Base-by-base conservation (phyloP, 2,329 filamentous ascomycete genomes). In the Diaporthe australafricana region DNA sequence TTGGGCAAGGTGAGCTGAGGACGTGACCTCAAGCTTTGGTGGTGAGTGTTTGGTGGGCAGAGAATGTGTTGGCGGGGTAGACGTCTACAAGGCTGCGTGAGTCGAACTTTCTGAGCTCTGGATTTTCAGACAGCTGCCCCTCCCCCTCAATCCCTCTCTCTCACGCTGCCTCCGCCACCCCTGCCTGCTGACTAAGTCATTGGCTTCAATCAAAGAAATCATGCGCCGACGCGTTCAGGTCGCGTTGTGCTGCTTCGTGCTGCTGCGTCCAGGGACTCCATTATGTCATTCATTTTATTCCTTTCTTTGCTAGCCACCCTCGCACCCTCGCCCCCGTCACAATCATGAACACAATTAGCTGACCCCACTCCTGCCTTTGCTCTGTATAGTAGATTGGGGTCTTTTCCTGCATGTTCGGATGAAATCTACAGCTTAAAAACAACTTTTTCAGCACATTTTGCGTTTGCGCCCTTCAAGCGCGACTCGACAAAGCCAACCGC, bases 1-100 rank as follows among this genome's bases (percentile, higher is more conserved):
- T 83, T 86, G 80, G 80, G 75, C 68, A 70, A 66, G 27, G 42
- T 71, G 72, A 53, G 72, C 56, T 75, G 73, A 63, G 56, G 55
- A 45, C 50, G 50, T 32, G 52, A 42, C 70, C 65, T 74, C 40
- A 35, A 48, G 25, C 42, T 60, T 68, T 27, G 17, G 57, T 56
- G 55, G 53, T 32, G 42, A 35, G 30, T 57, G 63, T 25, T 35
- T 47, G 38, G 53, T 38, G 38, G 32, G 32, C n/a, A n/a, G n/a
- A n/a, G n/a, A n/a, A n/a, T n/a, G 35, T 63, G 35, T 17, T 50
- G 32, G 57, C 3, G 32, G 45, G 50, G 38, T 63, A n/a, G n/a
- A n/a, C n/a, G n/a, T 16, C n/a, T 14, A 14, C 8, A 9, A 27
- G 27, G 3, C 20, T 27, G 16, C 47, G 22, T 50, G 67, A 52